A percentile compares a stretch with the other conserved stretches of the same genome.
Evolutionary conservation across 202 grass and related monocot species (phyloP).

Genomic region (Dendrocalamus latiflorus): DNA sequence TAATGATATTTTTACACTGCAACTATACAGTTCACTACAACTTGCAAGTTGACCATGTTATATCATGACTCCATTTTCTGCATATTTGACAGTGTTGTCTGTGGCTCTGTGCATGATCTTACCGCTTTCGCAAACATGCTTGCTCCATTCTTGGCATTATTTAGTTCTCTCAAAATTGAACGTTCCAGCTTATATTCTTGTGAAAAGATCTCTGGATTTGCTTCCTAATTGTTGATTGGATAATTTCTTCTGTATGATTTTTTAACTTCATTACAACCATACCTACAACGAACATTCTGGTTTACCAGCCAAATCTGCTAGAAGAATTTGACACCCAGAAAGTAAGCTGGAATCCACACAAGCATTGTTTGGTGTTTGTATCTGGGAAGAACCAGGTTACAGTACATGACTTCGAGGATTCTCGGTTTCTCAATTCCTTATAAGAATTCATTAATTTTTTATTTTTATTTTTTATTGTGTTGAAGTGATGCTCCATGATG

Average conservation of each 20-base stretch:
- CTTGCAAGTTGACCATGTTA: not conserved
- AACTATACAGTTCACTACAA: not conserved
- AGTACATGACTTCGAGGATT: too few relatives aligned
- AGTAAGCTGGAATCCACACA: constrained; percentile 70
- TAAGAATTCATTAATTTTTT: too few relatives aligned
- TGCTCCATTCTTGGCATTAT: not conserved
- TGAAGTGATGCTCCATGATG: too few relatives aligned
- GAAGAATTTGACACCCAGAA: constrained; percentile 71
- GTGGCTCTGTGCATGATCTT: not conserved
- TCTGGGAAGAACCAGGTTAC: too few relatives aligned
- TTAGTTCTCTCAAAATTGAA: not conserved
- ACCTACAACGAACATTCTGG: not conserved
- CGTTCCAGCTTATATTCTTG: not conserved
- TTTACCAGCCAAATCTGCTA: constrained; percentile 64
- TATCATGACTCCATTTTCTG: not conserved
- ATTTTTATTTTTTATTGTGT: too few relatives aligned
- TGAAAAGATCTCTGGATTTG: not conserved
- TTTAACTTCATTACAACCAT: not conserved
- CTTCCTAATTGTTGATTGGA: not conserved
- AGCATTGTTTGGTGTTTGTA: too few relatives aligned
- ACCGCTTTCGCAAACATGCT: not conserved
- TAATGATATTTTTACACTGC: not conserved
- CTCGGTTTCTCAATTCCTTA: too few relatives aligned
- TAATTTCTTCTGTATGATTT: not conserved
- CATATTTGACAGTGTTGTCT: not conserved